phyloP scores from a whole-genome alignment of 2,329 filamentous ascomycete species.

The Atkinsonella texensis region DNA sequence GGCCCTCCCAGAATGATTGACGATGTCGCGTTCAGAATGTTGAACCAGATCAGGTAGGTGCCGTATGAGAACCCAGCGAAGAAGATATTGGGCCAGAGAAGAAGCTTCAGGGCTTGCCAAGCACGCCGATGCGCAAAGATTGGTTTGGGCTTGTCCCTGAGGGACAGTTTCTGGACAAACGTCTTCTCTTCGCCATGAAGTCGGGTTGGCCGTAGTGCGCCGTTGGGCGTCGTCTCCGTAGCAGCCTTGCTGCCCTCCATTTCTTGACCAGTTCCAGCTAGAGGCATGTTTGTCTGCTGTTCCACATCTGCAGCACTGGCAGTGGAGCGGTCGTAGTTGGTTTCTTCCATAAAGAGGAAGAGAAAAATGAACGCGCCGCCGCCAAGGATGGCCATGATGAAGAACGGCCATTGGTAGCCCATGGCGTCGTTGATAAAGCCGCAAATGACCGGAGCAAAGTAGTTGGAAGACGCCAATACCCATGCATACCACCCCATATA shows the following conservation, averaged over 20 bases:
- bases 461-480: conserved; percentile 25
- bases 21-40: conserved; percentile 30
- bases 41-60: conserved; percentile 30
- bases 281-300: not conserved
- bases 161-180: conserved; percentile 28
- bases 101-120: conserved; percentile 23
- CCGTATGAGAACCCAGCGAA: conserved; percentile 31
- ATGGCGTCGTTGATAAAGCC: conserved; percentile 31
- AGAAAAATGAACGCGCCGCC: conserved; percentile 23
- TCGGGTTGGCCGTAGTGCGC: not conserved
- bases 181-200: conserved; percentile 19
- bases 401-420: conserved; percentile 31
- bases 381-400: conserved; percentile 28
- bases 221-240: not conserved
- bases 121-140: conserved; percentile 26
- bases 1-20: conserved; percentile 25
- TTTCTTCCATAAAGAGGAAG: conserved; percentile 50
- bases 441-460: conserved; percentile 31
- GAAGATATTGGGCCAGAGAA: conserved; percentile 30
- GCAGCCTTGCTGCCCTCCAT: not conserved
- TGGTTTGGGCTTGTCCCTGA: conserved; percentile 22
- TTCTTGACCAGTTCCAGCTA: not conserved
- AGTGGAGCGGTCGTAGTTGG: conserved; percentile 33
- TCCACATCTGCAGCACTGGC: conserved; percentile 3
- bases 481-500: conserved; percentile 32